Base-by-base conservation (phyloP, 139 green algal species). In the Edaphochlamys debaryana region DNA sequence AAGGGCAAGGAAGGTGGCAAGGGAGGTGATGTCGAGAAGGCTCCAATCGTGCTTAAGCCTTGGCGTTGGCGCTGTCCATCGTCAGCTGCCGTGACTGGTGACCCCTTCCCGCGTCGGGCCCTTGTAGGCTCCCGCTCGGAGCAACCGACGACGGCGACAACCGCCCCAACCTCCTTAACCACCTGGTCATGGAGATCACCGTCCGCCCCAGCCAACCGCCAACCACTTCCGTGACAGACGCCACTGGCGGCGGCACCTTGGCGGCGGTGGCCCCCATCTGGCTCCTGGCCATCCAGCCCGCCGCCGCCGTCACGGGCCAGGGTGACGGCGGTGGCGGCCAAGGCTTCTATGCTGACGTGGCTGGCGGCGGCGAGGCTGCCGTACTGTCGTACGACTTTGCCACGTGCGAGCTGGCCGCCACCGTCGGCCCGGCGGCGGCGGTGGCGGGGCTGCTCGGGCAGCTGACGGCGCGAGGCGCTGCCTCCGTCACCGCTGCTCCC, bases 331-430 rank as follows among this genome's bases (percentile, higher is more conserved):
- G 48, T 15, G 15, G 48, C 48, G 15, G 48, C 48, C 11, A 11
- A 54, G 48, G 11, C 11, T 11, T 15, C 48, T 15, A 54, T 54
- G 48, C 11, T 15, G 48, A 11, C 48, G 11, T 54, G 17, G 52
- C 17, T 20, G 52, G 52, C 17, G 7, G 52, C 52, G 71, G 71
- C 5, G 71, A 79, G 8, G 71, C 71, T 2, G 71, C 52, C 36
- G 50, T 79, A 23, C 71, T 79, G 50, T 79, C 71, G 71, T 79
- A 79, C 71, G 4, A 13, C 34, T 79, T 79, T 50, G 34, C 13
- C 71, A 52, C 34, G 23, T 52, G 71, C 52, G 50, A 67, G 23
- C 71, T 79, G 50, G 34, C 52, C 34, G 71, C 34, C 20, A 25
- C 19, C 1, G 36, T 79, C 7, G 71, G 71, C 34, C 52, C 71